A percentile compares a stretch with the other conserved stretches of the same genome.
phyloP scores from a whole-genome alignment of 1,284 basidiomycete genomes.

The Melampsora larici-populina region DNA sequence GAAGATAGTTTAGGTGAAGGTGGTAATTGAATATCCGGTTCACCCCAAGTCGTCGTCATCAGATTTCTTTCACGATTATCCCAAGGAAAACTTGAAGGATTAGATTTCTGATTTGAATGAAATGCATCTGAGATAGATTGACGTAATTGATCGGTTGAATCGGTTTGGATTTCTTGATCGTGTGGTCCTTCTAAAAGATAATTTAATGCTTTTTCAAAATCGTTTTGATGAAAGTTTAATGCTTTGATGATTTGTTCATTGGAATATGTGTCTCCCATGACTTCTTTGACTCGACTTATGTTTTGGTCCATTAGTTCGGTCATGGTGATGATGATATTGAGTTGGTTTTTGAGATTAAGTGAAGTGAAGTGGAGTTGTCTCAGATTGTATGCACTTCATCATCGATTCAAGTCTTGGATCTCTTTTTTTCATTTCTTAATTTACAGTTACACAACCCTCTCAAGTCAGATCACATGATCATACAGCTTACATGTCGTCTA shows the following conservation, averaged over 20 bases:
- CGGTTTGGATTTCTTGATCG: not conserved
- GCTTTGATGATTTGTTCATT: conserved; percentile 28
- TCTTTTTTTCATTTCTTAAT: no score
- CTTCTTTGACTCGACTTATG: conserved; percentile 21
- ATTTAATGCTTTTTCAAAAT: conserved; percentile 35
- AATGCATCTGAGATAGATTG: conserved; percentile 38
- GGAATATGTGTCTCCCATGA: conserved; percentile 23
- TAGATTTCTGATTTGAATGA: not conserved
- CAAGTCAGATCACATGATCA: no score
- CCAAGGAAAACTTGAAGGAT: not conserved
- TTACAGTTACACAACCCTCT: no score
- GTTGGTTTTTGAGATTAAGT: not conserved
- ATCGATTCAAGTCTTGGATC: no score
- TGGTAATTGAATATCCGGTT: not conserved
- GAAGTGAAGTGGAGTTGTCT: no score
- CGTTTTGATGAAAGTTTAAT: conserved; percentile 9
- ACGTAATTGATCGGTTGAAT: conserved; percentile 6
- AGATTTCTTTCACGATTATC: not conserved
- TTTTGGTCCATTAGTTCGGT: not conserved
- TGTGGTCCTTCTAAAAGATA: conserved; percentile 22
- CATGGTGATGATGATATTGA: not conserved
- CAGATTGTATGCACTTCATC: no score
- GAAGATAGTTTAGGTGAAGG: not conserved
- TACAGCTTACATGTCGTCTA: no score
- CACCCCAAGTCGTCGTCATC: not conserved